phyloP scores from a whole-genome alignment of 331 rosid genomes.

The Erythrophleum ivorense region DNA sequence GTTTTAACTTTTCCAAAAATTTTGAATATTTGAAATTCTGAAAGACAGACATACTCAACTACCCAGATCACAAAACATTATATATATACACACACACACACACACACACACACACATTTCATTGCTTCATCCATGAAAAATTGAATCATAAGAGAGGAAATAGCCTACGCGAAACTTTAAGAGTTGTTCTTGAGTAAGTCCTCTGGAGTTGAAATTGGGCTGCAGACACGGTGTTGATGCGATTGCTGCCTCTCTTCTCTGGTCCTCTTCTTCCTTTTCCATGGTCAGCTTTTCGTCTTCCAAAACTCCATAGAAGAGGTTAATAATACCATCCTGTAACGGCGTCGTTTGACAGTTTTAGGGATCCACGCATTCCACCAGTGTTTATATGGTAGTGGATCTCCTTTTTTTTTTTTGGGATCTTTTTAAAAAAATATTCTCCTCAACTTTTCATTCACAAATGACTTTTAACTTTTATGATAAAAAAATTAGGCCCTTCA shows the following conservation, averaged over 20 bases:
- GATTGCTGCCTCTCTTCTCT: constrained; percentile 65
- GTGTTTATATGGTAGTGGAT: too few relatives aligned
- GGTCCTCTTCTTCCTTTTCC: constrained; percentile 54
- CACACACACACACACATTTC: too few relatives aligned
- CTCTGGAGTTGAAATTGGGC: constrained; percentile 60
- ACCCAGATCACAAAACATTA: background rate
- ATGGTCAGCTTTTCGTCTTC: background rate
- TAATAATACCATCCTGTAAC: background rate
- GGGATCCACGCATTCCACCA: too few relatives aligned
- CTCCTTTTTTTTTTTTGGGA: too few relatives aligned
- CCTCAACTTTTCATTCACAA: too few relatives aligned
- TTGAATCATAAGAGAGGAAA: background rate
- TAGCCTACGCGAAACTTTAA: background rate
- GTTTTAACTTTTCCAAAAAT: background rate
- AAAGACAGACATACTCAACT: background rate
- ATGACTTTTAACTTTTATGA: too few relatives aligned
- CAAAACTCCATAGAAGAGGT: background rate
- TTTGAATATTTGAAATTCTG: too few relatives aligned
- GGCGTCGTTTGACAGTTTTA: background rate
- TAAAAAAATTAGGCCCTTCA: too few relatives aligned
- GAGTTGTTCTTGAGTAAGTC: constrained; percentile 24
- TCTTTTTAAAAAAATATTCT: too few relatives aligned
- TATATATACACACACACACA: too few relatives aligned
- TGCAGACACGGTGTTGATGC: constrained; percentile 58
- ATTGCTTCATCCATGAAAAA: background rate